Percentiles rank a stretch among this genome's conserved stretches.
Conservation (phyloP, 768 basidiomycete species). For the Tylopilus rubrobrunneus region DNA sequence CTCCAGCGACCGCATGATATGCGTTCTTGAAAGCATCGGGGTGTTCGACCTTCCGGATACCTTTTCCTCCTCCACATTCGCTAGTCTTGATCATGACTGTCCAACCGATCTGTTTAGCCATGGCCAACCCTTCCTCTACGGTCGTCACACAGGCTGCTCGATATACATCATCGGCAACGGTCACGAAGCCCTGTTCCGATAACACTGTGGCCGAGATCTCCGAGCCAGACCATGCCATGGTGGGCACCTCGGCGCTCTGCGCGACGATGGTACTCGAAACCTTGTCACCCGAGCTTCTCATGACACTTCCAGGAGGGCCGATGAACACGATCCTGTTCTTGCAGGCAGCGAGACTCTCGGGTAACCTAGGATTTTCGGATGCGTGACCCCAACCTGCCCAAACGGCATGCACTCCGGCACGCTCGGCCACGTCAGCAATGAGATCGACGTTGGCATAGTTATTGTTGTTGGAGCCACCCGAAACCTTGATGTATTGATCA, state of each 20-base stretch:
- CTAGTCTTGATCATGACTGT: slow-evolving; percentile 99
- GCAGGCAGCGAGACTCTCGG: slow-evolving; percentile 87
- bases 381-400: slow-evolving; percentile 99
- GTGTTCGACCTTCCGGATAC: slow-evolving; percentile 90
- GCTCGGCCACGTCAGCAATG: slow-evolving; percentile 97
- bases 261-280: slow-evolving; percentile 99
- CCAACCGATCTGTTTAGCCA: slow-evolving; percentile 87
- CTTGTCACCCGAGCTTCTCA: slow-evolving; percentile 99
- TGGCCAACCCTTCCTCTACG: slow-evolving; percentile 82
- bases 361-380: slow-evolving; percentile 95
- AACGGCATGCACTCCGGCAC: slow-evolving; percentile 95
- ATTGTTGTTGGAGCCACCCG: slow-evolving; percentile 99
- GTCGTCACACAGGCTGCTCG: slow-evolving; percentile 79
- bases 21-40: slow-evolving; percentile 90
- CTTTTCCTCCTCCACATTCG: slow-evolving; percentile 98
- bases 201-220: slow-evolving; percentile 86
- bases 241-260: slow-evolving; percentile 92
- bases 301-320: slow-evolving; percentile 96
- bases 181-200: slow-evolving; percentile 85
- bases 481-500: slow-evolving; percentile 97
- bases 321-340: slow-evolving; percentile 98
- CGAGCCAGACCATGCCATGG: slow-evolving; percentile 98
- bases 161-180: slow-evolving; percentile 91
- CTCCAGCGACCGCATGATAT: slow-evolving; percentile 88
- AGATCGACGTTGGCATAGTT: slow-evolving; percentile 99